These are phyloP conservation scores for Eragrostis tef DNA, from an alignment of 202 grass and related monocot species.

Conservation along the genomic window DNA sequence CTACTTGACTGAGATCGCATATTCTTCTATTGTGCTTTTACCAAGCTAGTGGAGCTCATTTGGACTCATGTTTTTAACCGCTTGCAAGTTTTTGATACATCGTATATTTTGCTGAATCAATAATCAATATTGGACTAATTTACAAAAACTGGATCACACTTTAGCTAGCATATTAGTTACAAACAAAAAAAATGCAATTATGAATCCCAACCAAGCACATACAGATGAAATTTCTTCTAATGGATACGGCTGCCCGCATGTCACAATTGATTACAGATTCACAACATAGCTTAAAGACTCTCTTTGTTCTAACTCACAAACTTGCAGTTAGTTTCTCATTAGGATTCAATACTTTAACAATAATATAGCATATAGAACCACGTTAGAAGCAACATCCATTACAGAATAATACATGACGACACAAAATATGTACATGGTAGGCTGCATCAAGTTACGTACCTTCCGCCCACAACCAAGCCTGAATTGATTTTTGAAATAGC, in stretches of 20 bases:
- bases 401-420: constrained; percentile 16
- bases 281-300: neutral
- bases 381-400: constrained; percentile 32
- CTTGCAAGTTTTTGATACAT: neutral
- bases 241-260: neutral
- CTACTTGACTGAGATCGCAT: neutral
- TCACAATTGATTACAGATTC: neutral
- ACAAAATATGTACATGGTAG: constrained; percentile 25
- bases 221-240: neutral
- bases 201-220: neutral
- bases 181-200: neutral
- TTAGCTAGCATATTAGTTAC: neutral
- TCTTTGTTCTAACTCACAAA: constrained; percentile 17
- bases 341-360: constrained; percentile 37
- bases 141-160: neutral
- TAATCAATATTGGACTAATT: neutral
- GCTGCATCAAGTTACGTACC: constrained; percentile 54
- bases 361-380: constrained; percentile 31
- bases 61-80: neutral
- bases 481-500: constrained; percentile 74
- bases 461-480: constrained; percentile 71
- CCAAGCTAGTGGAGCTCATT: neutral
- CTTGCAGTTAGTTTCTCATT: constrained; percentile 20
- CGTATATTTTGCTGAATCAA: neutral
- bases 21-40: neutral